Evolutionary conservation across 257 asterid species (phyloP), one percentile per base, ranked within the genome.

Genomic region (Przewalskia tangutica): DNA sequence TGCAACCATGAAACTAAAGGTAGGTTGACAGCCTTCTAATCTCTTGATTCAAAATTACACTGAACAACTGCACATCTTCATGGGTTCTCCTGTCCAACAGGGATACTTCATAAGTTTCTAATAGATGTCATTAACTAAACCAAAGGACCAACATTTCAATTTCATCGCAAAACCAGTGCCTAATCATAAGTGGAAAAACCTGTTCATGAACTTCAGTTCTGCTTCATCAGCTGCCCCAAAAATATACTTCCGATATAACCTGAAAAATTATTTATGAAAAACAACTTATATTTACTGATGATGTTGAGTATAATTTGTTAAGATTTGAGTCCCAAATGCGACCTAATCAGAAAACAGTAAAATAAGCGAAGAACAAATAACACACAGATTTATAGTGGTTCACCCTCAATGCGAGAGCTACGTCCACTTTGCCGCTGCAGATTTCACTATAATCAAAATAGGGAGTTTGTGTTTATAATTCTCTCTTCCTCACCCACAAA

Each of bases 171-270:
- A 80, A 27, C 1, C 32, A 27, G 32, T 27, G 32, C 32, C 32
- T 0, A 80, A 40, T 20, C 6, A 3, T 1, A 9, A 81, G 62
- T 83, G 59, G 81, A 18, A 81, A 82, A 78, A 92, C 98, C 98
- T 93, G 89, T 92, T 91, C 90, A 95, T 89, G 77, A 95, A 95
- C 89, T 92, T 95, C 88, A 95, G 76, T 85, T 95, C 99, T 54
- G 94, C 94, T 91, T 94, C 99, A 91, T 95, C 99, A 27, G 99
- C 99, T 65, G 92, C 97, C 84, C 99, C 99, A 81, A 95, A 95
- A 76, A 95, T 95, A 79, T 92, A 90, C 85, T 95, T 95, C 80
- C 98, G 94, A 79, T 92, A 95, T 80, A 95, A 85, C 91, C 99
- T 93, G 23, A 75, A 73, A 16, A 20, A 20, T 12, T 67, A 40